Conservation (phyloP, 2,329 filamentous ascomycete genomes). For the Juglanconis juglandina region DNA sequence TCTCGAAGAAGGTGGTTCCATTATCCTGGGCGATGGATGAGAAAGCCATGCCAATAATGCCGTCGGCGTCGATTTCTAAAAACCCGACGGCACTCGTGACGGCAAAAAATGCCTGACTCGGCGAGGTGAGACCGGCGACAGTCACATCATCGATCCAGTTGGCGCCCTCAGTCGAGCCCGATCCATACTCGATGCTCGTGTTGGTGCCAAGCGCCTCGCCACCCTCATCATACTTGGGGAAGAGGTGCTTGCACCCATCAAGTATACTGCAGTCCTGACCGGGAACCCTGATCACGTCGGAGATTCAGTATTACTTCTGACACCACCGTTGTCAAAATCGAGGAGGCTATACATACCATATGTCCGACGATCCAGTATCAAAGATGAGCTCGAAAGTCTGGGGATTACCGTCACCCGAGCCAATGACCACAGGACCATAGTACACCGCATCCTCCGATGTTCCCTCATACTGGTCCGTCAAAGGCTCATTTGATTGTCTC, state of each 20-base stretch:
- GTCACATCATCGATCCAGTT: conserved; percentile 12
- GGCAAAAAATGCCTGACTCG: conserved; percentile 6
- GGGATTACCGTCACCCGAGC: not conserved
- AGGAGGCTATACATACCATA: not conserved
- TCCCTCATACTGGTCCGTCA: conserved; percentile 6
- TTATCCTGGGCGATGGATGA: conserved; percentile 10
- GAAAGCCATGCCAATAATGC: conserved; percentile 10
- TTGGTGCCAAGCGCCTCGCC: conserved; percentile 1
- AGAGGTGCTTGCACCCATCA: conserved; percentile 1
- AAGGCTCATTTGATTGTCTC: conserved; percentile 2
- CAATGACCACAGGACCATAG: conserved; percentile 4
- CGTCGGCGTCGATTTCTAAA: conserved; percentile 4
- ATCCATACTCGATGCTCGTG: conserved; percentile 7
- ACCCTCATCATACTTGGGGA: conserved; percentile 5
- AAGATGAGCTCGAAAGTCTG: conserved; percentile 12
- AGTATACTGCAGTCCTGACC: not conserved
- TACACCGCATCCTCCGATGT: conserved; percentile 5
- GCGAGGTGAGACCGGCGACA: conserved; percentile 9
- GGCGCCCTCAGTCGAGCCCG: conserved; percentile 6
- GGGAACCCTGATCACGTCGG: not conserved
- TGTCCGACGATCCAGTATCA: conserved; percentile 5
- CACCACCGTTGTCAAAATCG: not conserved
- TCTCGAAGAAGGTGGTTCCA: conserved; percentile 10
- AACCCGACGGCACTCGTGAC: conserved; percentile 3
- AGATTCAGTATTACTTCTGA: not conserved